Base-by-base conservation (phyloP, 225 moss, liverwort and hornwort species). In the Sphagnum tenellum region DNA sequence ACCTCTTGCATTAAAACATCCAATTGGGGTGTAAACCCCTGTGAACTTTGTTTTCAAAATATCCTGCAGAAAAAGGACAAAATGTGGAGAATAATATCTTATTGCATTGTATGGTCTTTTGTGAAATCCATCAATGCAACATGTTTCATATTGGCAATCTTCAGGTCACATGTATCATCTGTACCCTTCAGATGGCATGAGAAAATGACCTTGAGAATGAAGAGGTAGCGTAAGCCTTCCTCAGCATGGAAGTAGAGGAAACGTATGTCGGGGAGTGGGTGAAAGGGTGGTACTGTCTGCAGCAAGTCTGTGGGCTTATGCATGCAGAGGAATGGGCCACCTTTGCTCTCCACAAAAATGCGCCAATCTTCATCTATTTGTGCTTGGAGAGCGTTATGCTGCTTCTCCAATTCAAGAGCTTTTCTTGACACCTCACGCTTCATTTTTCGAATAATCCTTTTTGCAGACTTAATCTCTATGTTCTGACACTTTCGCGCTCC, bases 171-270 rank as follows among this genome's bases (percentile, higher is more conserved):
- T 29, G 29, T 29, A 29, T 1, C 29, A 29, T 29, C 29, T 29
- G 29, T 29, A 29, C 29, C 29, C 29, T 29, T 29, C 29, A 29
- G 29, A 29, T 29, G 29, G 29, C 1, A 29, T 29, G 29, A 52
- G 52, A 52, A 52, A 49, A 66, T 72, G 9, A 89, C 93, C 44
- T 79, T 80, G 50, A 76, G 78, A 66, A 70, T 75, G 53, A 79
- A 78, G 62, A 90, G 77, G 63, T 76, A 90, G 11, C 63, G 69
- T 1, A 94, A 60, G 62, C 94, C 90, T 74, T 94, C 90, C 73
- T 94, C 85, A 7, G 70, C 76, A 64, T 83, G 73, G 48, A 90
- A 94, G 52, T 83, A 94, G 14, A 75, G 68, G 9, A 94, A 77
- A 0, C 44, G 52, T 51, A 52, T 8, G n/a, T 59, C 57, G 0